These are phyloP conservation scores for Coemansia sp. DNA, from an alignment of 192 early-diverging fungal species.

Conservation along the genomic window DNA sequence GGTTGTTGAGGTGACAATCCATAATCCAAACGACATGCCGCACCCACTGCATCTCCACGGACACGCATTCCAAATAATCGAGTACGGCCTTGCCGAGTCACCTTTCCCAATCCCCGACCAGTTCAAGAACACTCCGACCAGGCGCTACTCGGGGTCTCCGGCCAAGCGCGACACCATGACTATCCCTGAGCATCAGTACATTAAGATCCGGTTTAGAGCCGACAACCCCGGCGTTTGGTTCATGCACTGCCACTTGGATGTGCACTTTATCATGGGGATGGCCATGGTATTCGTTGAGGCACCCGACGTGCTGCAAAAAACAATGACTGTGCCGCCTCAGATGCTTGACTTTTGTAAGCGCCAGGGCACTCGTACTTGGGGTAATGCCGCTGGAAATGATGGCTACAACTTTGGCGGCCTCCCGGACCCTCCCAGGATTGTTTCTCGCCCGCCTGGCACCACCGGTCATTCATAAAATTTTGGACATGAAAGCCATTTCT, in stretches of 20 bases:
- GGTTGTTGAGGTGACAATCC: constrained; percentile 68
- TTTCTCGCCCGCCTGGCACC: constrained; percentile 1
- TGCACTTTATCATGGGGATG: constrained; percentile 68
- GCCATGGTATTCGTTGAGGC: constrained; percentile 71
- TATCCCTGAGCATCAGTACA: constrained; percentile 60
- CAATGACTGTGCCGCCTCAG: constrained; percentile 52
- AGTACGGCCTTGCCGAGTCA: constrained; percentile 57
- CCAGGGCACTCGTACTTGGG: constrained; percentile 59
- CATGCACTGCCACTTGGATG: constrained; percentile 75
- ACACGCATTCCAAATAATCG: constrained; percentile 74
- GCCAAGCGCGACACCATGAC: constrained; percentile 66
- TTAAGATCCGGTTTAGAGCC: constrained; percentile 69
- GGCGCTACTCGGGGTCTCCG: background rate
- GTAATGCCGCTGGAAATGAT: constrained; percentile 77
- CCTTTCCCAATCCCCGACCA: constrained; percentile 43
- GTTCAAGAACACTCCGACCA: constrained; percentile 20
- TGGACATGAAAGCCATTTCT: background rate
- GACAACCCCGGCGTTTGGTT: constrained; percentile 86
- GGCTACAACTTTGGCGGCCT: constrained; percentile 66
- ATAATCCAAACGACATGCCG: constrained; percentile 67
- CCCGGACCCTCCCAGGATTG: constrained; percentile 37
- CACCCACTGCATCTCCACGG: constrained; percentile 87
- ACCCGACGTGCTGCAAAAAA: constrained; percentile 61
- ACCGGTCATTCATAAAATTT: background rate
- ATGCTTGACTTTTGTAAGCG: constrained; percentile 63